Conservation (phyloP, 2,329 filamentous ascomycete species). For the Exophiala viscosa region DNA sequence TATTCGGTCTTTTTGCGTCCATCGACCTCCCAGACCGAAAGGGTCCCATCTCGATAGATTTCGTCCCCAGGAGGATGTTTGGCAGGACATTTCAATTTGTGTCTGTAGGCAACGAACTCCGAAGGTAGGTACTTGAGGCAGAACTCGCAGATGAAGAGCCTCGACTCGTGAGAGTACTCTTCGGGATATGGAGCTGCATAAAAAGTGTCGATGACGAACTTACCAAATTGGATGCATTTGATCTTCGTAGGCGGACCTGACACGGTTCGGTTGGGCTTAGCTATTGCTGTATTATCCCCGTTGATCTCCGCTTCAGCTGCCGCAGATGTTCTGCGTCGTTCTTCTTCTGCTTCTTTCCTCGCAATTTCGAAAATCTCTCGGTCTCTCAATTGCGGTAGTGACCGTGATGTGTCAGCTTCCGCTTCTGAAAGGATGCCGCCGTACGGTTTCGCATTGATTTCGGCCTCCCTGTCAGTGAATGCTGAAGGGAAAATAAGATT, state of each 20-base stretch:
- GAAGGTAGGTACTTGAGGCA: conserved; percentile 99
- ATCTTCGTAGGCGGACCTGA: conserved; percentile 92
- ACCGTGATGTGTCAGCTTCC: conserved; percentile 88
- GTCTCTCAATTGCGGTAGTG: conserved; percentile 74
- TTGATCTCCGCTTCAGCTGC: conserved; percentile 56
- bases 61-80: conserved; percentile 97
- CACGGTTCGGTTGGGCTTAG: conserved; percentile 66
- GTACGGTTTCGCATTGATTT: conserved; percentile 88
- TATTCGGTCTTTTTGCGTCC: conserved; percentile 90
- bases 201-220: conserved; percentile 98
- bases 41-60: conserved; percentile 90
- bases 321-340: conserved; percentile 63
- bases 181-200: conserved; percentile 97
- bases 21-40: conserved; percentile 97
- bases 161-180: conserved; percentile 93
- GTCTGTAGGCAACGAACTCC: conserved; percentile 94
- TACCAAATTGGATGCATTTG: conserved; percentile 97
- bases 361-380: conserved; percentile 84
- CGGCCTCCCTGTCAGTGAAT: conserved; percentile 82
- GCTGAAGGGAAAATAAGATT: conserved; percentile 51
- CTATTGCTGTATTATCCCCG: conserved; percentile 58
- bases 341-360: conserved; percentile 84
- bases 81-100: conserved; percentile 93
- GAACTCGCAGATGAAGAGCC: conserved; percentile 99
- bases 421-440: conserved; percentile 85